phyloP scores from a whole-genome alignment of 2,329 filamentous ascomycete species.

The Neocucurbitaria cava region DNA sequence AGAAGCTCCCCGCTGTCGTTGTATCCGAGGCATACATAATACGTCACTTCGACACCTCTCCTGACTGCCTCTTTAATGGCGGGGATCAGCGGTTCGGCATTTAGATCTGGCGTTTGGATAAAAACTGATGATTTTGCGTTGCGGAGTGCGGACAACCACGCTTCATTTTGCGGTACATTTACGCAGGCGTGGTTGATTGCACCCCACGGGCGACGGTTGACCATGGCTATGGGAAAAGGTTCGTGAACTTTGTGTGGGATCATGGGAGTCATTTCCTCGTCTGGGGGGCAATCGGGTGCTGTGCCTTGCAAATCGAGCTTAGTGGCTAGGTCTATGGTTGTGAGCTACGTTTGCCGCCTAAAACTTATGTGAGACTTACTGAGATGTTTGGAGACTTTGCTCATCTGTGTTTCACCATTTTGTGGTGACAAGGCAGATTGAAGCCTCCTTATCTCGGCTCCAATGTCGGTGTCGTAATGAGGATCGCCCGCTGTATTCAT shows the following conservation, averaged over 20 bases:
- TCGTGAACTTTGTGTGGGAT: constrained; percentile 50
- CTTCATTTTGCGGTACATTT: constrained; percentile 75
- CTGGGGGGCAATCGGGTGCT: constrained; percentile 61
- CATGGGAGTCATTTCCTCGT: constrained; percentile 62
- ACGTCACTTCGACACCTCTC: constrained; percentile 71
- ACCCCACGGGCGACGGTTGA: constrained; percentile 73
- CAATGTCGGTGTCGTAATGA: constrained; percentile 61
- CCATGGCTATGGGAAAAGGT: constrained; percentile 73
- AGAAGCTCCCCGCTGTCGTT: constrained; percentile 80
- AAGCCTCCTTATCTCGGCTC: constrained; percentile 67
- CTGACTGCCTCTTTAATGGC: constrained; percentile 70
- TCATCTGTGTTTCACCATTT: constrained; percentile 59
- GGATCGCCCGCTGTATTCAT: neutral
- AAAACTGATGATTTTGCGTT: constrained; percentile 71
- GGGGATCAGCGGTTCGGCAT: constrained; percentile 71
- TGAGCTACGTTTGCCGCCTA: neutral
- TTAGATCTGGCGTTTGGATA: constrained; percentile 80
- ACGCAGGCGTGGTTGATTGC: constrained; percentile 66
- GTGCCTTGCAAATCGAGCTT: constrained; percentile 59
- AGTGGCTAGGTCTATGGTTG: constrained; percentile 48
- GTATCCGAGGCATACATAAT: constrained; percentile 79
- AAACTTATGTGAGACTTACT: constrained; percentile 52
- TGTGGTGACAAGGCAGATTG: constrained; percentile 63
- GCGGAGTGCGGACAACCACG: constrained; percentile 73
- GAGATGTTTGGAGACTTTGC: constrained; percentile 69